phyloP scores from a whole-genome alignment of 2,329 filamentous ascomycete genomes.

The Xylaria hypoxylon region DNA sequence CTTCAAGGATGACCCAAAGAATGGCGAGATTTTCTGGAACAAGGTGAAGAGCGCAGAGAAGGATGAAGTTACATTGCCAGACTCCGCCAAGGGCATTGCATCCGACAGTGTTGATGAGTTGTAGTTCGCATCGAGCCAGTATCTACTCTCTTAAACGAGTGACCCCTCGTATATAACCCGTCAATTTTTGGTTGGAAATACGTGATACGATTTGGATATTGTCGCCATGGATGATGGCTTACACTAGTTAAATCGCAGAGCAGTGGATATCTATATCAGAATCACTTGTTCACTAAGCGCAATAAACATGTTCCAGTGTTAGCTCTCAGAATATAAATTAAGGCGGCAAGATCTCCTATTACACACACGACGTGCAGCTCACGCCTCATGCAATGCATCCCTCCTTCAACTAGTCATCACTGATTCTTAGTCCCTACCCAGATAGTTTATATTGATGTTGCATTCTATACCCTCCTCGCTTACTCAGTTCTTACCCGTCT shows the following conservation, averaged over 20 bases:
- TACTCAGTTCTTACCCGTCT: not conserved
- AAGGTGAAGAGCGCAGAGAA: conserved; percentile 72
- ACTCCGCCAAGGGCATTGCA: conserved; percentile 31
- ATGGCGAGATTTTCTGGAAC: conserved; percentile 71
- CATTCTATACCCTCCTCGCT: not conserved
- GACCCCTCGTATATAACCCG: conserved; percentile 2
- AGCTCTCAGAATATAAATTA: not conserved
- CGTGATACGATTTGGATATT: conserved; percentile 1
- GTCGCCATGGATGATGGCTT: not conserved
- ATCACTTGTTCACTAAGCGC: not conserved
- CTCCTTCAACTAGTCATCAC: not conserved
- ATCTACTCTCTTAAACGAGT: conserved; percentile 7
- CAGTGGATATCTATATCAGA: not conserved
- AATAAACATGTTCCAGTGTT: not conserved
- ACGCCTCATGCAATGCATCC: not conserved
- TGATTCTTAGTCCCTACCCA: not conserved
- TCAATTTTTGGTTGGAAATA: not conserved
- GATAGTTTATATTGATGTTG: not conserved
- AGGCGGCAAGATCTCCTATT: not conserved
- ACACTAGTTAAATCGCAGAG: not conserved
- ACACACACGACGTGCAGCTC: not conserved
- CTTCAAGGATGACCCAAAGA: conserved; percentile 71
- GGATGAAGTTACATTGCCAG: conserved; percentile 61
- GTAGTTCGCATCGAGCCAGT: conserved; percentile 27
- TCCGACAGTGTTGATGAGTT: conserved; percentile 37